Base-by-base conservation (phyloP, 2,329 filamentous ascomycete genomes). In the Diaporthe vaccinii region DNA sequence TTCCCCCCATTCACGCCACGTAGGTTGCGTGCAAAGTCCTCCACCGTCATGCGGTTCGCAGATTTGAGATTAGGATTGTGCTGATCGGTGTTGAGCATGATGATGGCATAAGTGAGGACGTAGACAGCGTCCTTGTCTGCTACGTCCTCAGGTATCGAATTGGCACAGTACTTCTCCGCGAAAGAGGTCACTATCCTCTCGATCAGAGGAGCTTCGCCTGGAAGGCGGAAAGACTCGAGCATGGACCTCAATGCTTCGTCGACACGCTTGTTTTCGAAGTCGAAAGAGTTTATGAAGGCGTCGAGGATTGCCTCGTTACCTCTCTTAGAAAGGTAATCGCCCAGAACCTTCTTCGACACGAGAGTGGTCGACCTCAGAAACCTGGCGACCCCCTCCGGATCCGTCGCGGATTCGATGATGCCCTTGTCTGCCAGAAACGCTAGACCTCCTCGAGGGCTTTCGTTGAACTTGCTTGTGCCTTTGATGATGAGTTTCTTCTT, bases 1-100 rank as follows among this genome's bases (percentile, higher is more conserved):
- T 95, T 90, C 72, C 93, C 94, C 36, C 90, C 92, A 80, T 99
- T 99, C 46, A 97, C 94, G 15, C 96, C 96, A 55, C 96, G 91
- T n/a, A 99, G 85, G 81, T 99, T 98, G 77, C 91, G 93, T 0
- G 94, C 89, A 82, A 99, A 99, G 79, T 96, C 94, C 73, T 91
- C 89, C 57, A 93, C 88, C 1, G 92, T 92, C 97, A 99, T 99
- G 55, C 96, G 94, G 81, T 93, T 94, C 79, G 92, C 87, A 2
- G 89, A 84, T 79, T 91, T 95, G 77, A 98, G 84, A 79, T 98
- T 98, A 0, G 95, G 96, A 81, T 98, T 99, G 83, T 98, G 97
- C 80, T 97, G 94, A 82, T 99, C 97, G 1, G 96, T 98, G 81
- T 99, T 99, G 74, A 99, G 76, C 91, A 99, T 95, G 83, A 99